These are phyloP conservation scores for Crithidia bombi DNA, from an alignment of 208 protist species.

Conservation along the genomic window DNA sequence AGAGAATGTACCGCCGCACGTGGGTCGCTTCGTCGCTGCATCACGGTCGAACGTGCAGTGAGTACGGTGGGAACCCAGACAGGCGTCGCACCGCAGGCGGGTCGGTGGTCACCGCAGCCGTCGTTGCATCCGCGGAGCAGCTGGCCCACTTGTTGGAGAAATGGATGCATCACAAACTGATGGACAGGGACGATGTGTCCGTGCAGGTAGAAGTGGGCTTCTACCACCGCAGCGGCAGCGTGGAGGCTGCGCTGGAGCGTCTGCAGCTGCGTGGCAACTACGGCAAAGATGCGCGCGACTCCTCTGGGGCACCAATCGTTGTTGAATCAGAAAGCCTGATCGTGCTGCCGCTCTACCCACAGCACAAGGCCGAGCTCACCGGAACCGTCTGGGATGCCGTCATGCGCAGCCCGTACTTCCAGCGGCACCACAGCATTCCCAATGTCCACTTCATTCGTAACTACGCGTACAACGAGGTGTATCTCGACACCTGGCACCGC, in stretches of 20 bases:
- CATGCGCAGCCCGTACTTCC: slow-evolving; percentile 32
- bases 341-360: slow-evolving; percentile 54
- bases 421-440: slow-evolving; percentile 39
- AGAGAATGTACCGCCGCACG: slow-evolving; percentile 12
- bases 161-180: slow-evolving; percentile 1
- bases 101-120: background rate
- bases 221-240: slow-evolving; percentile 18
- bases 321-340: slow-evolving; percentile 44
- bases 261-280: slow-evolving; percentile 37
- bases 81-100: background rate
- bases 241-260: slow-evolving; percentile 42
- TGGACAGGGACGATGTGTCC: slow-evolving; percentile 10
- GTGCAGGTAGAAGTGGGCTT: slow-evolving; percentile 51
- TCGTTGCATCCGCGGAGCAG: background rate
- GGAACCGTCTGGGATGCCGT: slow-evolving; percentile 49
- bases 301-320: slow-evolving; percentile 10
- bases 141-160: slow-evolving; percentile 19
- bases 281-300: slow-evolving; percentile 17
- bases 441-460: slow-evolving; percentile 50
- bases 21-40: slow-evolving; percentile 6
- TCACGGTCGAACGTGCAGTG: too few relatives aligned
- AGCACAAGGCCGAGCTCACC: slow-evolving; percentile 46
- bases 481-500: slow-evolving; percentile 37
- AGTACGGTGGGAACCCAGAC: background rate
- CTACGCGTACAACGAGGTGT: slow-evolving; percentile 39